Evolutionary conservation across 495 filamentous ascomycete species (phyloP), one percentile per base, ranked within the genome.

Genomic region (Cryomyces minteri): DNA sequence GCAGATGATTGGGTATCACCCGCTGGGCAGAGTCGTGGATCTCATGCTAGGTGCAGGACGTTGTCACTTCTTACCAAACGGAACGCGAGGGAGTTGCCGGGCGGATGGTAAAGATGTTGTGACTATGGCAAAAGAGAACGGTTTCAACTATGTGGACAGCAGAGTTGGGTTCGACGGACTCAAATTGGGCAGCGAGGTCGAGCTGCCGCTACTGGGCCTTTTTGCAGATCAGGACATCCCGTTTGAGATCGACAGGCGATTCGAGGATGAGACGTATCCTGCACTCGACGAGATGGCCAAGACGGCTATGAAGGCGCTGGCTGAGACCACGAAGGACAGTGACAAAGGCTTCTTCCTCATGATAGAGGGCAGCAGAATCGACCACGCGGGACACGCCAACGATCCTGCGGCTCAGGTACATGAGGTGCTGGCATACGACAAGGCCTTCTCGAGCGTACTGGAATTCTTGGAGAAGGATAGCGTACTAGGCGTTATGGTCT

Each of bases 301-400:
- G 46, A 82, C 82, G 25, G 92, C 92, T 4, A 56, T 98, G 48
- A 74, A 64, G 31, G 79, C 80, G 2, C 70, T 98, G 11, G 77
- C 77, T 48, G 73, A 76, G n/a, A 90, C 88, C 0, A 96, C 92
- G 0, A 67, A 74, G 56, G 72, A 85, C 55, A 84, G 73, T 44
- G 84, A 95, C 28, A 74, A 94, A 60, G 90, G 90, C 1, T 98
- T 98, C 70, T 96, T 98, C 66, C 60, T 98, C 47, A 92, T 98
- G 88, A 88, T 98, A 48, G 90, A 98, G 60, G 90, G 90, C 5
- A 88, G 82, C 52, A 71, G 92, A 31, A 96, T 98, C 51, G 90
- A 98, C 51, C 92, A 98, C 59, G 88, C 90, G 3, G 92, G 87
- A 9, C 90, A 98, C 55, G 77, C 74, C 44, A 98, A 98, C 53